A percentile compares a stretch with the other conserved stretches of the same genome.
Evolutionary conservation across 2,329 filamentous ascomycete genomes (phyloP).

Genomic region (Aspergillus costaricaensis): DNA sequence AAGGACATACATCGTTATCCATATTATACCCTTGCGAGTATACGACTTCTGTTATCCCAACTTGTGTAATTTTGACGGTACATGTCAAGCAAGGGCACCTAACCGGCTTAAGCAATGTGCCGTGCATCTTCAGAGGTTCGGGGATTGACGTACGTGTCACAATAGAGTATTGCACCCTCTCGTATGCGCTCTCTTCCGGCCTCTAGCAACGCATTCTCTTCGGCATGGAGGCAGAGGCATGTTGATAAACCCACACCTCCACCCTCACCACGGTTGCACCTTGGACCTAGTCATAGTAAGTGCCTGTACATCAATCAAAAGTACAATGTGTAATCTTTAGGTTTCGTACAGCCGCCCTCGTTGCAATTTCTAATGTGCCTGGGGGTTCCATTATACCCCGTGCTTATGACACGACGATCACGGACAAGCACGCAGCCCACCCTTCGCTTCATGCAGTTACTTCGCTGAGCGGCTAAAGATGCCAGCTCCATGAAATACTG

Average conservation of each 20-base stretch:
- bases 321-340: not conserved
- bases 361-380: slow-evolving; percentile 85
- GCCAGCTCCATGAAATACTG: slow-evolving; percentile 98
- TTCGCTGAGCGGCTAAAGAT: slow-evolving; percentile 82
- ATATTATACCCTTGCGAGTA: slow-evolving; percentile 94
- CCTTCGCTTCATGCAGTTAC: slow-evolving; percentile 97
- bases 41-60: slow-evolving; percentile 93
- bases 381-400: slow-evolving; percentile 97
- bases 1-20: slow-evolving; percentile 65
- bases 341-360: slow-evolving; percentile 74
- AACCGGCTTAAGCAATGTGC: not conserved
- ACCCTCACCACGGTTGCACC: slow-evolving; percentile 76
- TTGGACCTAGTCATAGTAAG: slow-evolving; percentile 46
- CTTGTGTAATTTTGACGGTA: slow-evolving; percentile 97
- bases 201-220: slow-evolving; percentile 95
- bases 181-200: slow-evolving; percentile 88
- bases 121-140: not conserved
- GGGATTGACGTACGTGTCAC: slow-evolving; percentile 65
- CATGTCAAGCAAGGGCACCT: slow-evolving; percentile 93
- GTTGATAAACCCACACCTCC: slow-evolving; percentile 76
- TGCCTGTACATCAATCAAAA: not conserved
- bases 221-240: slow-evolving; percentile 94
- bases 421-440: slow-evolving; percentile 92
- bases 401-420: slow-evolving; percentile 84
- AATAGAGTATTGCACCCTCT: slow-evolving; percentile 81